Conservation (phyloP, 78 protist genomes). For the Pigoraptor vietnamica region DNA sequence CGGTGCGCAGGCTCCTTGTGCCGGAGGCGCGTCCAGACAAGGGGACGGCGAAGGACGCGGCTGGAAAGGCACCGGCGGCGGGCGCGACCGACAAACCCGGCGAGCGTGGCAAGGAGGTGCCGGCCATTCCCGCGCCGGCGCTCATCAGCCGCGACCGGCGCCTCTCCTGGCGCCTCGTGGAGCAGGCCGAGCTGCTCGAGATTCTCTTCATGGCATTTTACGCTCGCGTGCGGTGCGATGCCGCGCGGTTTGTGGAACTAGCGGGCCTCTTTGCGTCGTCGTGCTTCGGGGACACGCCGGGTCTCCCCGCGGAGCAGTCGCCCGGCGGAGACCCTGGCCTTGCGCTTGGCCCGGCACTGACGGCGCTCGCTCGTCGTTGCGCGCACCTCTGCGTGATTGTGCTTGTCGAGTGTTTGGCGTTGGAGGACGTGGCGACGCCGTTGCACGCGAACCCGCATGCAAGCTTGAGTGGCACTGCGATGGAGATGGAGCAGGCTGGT, state of each 20-base stretch:
- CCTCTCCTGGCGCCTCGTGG: not conserved
- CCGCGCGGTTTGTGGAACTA: not conserved
- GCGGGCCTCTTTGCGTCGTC: not conserved
- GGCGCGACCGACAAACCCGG: not conserved
- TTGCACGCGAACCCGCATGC: not conserved
- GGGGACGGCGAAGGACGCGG: too few species aligned
- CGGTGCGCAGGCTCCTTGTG: not conserved
- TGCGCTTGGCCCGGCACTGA: not conserved
- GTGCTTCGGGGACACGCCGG: not conserved
- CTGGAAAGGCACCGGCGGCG: not conserved
- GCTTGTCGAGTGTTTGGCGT: not conserved
- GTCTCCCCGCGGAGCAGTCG: not conserved
- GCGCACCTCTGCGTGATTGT: not conserved
- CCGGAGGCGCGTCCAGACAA: too few species aligned
- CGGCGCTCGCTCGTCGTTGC: not conserved
- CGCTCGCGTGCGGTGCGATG: not conserved
- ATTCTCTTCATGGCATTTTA: not conserved
- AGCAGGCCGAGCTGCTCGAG: not conserved
- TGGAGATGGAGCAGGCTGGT: not conserved
- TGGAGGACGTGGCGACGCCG: not conserved
- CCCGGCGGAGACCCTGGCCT: not conserved
- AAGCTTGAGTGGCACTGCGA: not conserved
- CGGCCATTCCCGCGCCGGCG: not conserved
- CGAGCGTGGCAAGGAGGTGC: not conserved
- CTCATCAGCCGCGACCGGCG: not conserved